phyloP scores from a whole-genome alignment of 306 rosid species.

The Mucuna pruriens region DNA sequence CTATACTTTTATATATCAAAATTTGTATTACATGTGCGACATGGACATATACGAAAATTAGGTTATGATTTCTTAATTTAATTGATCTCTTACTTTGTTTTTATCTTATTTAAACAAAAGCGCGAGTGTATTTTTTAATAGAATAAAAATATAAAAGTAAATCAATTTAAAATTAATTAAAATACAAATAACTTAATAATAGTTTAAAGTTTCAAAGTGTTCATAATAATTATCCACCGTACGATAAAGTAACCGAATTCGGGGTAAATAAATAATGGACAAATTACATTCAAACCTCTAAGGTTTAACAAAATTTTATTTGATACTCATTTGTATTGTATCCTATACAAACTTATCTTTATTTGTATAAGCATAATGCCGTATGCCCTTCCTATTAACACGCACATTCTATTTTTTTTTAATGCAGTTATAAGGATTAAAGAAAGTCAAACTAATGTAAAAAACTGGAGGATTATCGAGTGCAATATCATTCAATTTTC shows the following conservation, averaged over 20 bases:
- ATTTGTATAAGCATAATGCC: background rate
- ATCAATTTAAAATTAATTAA: background rate
- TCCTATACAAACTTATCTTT: background rate
- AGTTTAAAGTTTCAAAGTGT: background rate
- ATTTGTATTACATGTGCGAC: background rate
- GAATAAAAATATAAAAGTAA: background rate
- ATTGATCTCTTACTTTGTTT: background rate
- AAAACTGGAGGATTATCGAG: background rate
- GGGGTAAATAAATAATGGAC: background rate
- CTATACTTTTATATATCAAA: background rate
- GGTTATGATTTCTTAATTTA: background rate
- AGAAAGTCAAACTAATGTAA: background rate
- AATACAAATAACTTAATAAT: background rate
- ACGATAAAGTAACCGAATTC: slow-evolving; percentile 4
- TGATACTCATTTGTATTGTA: background rate
- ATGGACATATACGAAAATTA: background rate
- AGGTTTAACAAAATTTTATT: background rate
- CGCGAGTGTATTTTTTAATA: background rate
- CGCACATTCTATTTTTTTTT: too few relatives aligned
- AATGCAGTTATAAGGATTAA: background rate
- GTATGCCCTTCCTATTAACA: background rate
- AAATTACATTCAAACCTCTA: background rate
- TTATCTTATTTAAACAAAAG: background rate
- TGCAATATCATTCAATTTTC: background rate
- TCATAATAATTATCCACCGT: background rate